These are phyloP conservation scores for Glycine latifolia DNA, from an alignment of 306 rosid genomes.

Conservation along the genomic window DNA sequence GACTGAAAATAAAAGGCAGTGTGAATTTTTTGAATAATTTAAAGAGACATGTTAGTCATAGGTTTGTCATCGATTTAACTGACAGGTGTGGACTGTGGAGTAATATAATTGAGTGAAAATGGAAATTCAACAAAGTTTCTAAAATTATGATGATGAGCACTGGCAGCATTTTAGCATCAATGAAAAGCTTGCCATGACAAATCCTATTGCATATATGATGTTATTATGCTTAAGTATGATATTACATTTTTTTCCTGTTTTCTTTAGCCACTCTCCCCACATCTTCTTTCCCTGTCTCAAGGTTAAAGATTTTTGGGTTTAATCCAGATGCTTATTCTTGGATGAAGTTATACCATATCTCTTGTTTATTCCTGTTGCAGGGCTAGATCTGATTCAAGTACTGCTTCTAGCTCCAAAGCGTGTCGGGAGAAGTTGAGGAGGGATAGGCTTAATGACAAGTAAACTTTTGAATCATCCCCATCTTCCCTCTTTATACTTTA, in stretches of 20 bases:
- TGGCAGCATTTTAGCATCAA: not conserved
- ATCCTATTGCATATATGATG: not conserved
- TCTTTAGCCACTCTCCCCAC: not conserved
- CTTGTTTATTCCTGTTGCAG: slow-evolving; percentile 54
- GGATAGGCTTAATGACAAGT: slow-evolving; percentile 97
- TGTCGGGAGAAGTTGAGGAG: slow-evolving; percentile 95
- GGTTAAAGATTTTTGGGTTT: slow-evolving; percentile 2
- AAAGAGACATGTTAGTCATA: not conserved
- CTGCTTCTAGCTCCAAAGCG: slow-evolving; percentile 86
- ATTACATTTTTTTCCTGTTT: not conserved
- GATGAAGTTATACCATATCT: slow-evolving; percentile 6
- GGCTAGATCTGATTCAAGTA: slow-evolving; percentile 72
- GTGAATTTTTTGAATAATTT: slow-evolving; percentile 1
- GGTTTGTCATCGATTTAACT: slow-evolving; percentile 3
- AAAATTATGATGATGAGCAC: slow-evolving; percentile 13
- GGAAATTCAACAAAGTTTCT: slow-evolving; percentile 24
- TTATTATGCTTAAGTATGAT: too few species aligned
- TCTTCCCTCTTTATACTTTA: not conserved
- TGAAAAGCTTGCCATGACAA: not conserved
- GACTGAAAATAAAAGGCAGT: not conserved
- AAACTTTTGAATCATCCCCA: slow-evolving; percentile 28
- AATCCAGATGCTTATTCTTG: slow-evolving; percentile 7
- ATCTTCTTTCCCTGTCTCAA: slow-evolving; percentile 14
- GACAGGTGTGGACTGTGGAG: not conserved
- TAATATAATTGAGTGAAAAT: slow-evolving; percentile 30